Evolutionary conservation across 805 yeast genomes (phyloP), one percentile per base, ranked within the genome.

Genomic region (Saccharomyces paradoxus): DNA sequence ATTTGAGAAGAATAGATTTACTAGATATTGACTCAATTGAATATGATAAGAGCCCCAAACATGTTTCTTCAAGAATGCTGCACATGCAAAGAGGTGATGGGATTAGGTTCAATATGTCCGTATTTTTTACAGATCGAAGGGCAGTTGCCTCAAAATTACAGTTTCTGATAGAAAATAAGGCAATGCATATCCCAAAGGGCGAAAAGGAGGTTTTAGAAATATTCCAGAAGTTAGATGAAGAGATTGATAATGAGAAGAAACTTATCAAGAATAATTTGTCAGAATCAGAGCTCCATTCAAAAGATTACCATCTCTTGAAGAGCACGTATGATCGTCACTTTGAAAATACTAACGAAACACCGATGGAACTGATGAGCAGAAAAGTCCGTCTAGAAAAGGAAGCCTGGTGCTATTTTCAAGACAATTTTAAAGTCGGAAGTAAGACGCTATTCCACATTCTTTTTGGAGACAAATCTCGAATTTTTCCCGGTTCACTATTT

Each of bases 401-500:
- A 9, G 44, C 44, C 10, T 22, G 22, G 17, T 37, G 8, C 12
- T 37, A 37, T 17, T 37, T 37, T 17, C 44, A 37, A 17, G 44
- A 37, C 17, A 37, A 10, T 37, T 37, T 17, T 22, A n/a, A 21
- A 9, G 44, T 86, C 1, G 86, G 95, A 0, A 84, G 96, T 0
- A 88, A 86, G 61, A 95, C 95, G 0, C 62, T 92, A 30, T 85
- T 89, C 66, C 95, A 89, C 64, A 74, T 83, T 0, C 66, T 92
- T 55, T 80, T 86, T 60, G 99, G 98, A 17, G 94, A 89, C 58
- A 77, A 79, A 50, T 86, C 96, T 0, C 65, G 74, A 0, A 65
- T 83, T 6, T 74, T 81, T 49, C 63, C 64, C 1, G 57, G 57
- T 30, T 26, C 54, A 29, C 49, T 55, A 28, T 55, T 60, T 26